These are phyloP conservation scores for Talaromyces sp. DNA, from an alignment of 2,329 filamentous ascomycete genomes.

Conservation along the genomic window DNA sequence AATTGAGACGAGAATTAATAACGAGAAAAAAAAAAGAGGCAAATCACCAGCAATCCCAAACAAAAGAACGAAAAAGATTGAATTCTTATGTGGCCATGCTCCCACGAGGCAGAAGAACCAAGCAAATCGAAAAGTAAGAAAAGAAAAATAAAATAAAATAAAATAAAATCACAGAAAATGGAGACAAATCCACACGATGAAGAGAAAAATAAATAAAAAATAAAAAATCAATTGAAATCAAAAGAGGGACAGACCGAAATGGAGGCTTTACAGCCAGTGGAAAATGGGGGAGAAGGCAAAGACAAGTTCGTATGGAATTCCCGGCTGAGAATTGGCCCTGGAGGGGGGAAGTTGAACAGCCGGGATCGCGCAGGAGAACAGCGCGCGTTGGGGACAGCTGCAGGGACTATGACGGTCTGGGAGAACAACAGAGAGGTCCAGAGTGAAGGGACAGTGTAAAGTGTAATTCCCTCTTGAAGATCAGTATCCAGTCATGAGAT, in stretches of 20 bases:
- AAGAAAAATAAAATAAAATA: slow-evolving; percentile 18
- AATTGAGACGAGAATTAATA: slow-evolving; percentile 15
- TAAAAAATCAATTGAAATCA: too few species aligned
- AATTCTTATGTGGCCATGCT: slow-evolving; percentile 20
- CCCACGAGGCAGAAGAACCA: slow-evolving; percentile 13
- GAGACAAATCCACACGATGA: too few species aligned
- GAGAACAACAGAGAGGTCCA: slow-evolving; percentile 1
- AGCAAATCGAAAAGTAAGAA: slow-evolving; percentile 4
- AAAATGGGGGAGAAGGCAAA: slow-evolving; percentile 21
- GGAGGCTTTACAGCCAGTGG: slow-evolving; percentile 23
- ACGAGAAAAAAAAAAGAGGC: slow-evolving; percentile 10
- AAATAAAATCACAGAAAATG: too few species aligned
- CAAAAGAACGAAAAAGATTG: slow-evolving; percentile 2
- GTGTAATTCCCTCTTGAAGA: too few species aligned
- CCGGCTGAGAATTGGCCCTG: slow-evolving; percentile 13
- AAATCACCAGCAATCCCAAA: too few species aligned
- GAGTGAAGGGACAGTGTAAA: slow-evolving; percentile 5
- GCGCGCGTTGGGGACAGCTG: slow-evolving; percentile 32
- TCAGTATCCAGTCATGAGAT: too few species aligned
- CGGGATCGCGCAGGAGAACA: slow-evolving; percentile 28
- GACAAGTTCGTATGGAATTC: slow-evolving; percentile 21
- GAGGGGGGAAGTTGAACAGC: slow-evolving; percentile 23
- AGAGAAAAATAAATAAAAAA: too few species aligned
- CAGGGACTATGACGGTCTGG: slow-evolving; percentile 31
- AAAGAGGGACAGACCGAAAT: slow-evolving; percentile 17